Evolutionary conservation across 2,329 filamentous ascomycete genomes (phyloP).

Genomic region (Aspergillus fructus): DNA sequence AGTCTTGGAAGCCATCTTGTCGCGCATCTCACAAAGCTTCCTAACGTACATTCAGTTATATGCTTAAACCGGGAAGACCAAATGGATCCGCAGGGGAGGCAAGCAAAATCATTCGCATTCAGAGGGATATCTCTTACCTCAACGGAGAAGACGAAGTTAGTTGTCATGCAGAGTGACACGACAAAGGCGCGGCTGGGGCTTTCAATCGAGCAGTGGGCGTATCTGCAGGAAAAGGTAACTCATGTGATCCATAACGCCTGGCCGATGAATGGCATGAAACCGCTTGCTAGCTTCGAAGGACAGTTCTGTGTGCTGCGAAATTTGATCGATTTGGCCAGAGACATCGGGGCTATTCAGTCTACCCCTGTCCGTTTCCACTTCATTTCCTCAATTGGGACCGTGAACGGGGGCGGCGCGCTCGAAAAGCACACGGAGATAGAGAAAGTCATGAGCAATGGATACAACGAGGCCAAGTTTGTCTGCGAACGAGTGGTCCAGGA

Average conservation of each 20-base stretch:
- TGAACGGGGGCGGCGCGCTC: conserved; percentile 40
- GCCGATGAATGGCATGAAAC: conserved; percentile 26
- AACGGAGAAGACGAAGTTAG: conserved; percentile 35
- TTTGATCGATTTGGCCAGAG: conserved; percentile 48
- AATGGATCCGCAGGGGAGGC: conserved; percentile 29
- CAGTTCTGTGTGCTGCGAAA: conserved; percentile 49
- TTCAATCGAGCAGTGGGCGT: conserved; percentile 33
- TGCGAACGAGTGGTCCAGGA: conserved; percentile 53
- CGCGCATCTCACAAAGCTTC: conserved; percentile 32
- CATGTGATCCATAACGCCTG: conserved; percentile 44
- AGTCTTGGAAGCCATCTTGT: conserved; percentile 44
- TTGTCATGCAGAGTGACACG: conserved; percentile 52
- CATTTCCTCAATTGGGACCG: conserved; percentile 44
- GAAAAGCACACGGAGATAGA: conserved; percentile 45
- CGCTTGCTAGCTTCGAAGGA: conserved; percentile 20
- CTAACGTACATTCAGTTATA: conserved; percentile 34
- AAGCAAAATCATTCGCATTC: conserved; percentile 32
- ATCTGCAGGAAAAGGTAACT: conserved; percentile 43
- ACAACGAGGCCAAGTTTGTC: conserved; percentile 53
- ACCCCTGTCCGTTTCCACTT: conserved; percentile 36
- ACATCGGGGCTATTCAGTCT: conserved; percentile 21
- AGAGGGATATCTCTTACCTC: conserved; percentile 25
- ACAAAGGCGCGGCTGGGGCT: conserved; percentile 52
- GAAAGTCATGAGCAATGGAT: conserved; percentile 47
- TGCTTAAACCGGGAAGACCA: conserved; percentile 49